Evolutionary conservation across 83 land plant genomes (phyloP).

Genomic region (Thuja plicata): DNA sequence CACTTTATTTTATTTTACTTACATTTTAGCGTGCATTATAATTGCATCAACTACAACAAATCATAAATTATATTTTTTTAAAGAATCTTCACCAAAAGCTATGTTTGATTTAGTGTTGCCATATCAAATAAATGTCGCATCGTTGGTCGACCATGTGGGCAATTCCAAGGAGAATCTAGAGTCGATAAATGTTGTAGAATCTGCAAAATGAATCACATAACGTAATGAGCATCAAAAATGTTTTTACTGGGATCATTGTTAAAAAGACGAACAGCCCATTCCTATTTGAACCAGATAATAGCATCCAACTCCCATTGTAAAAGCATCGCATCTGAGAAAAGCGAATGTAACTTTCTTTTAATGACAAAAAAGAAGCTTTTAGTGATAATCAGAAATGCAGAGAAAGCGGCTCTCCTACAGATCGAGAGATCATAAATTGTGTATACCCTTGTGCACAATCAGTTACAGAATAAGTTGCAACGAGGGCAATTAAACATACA

Average conservation of each 20-base stretch:
- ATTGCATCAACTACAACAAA: not conserved
- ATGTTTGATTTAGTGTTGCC: constrained; percentile 22
- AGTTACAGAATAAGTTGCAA: too few species aligned
- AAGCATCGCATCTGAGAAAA: not conserved
- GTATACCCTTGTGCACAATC: too few species aligned
- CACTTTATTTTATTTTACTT: not conserved
- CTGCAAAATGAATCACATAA: constrained; percentile 32
- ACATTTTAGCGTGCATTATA: not conserved
- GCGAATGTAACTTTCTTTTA: not conserved
- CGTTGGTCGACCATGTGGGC: constrained; percentile 98
- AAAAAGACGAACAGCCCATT: not conserved
- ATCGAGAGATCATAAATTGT: too few species aligned
- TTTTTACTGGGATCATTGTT: not conserved
- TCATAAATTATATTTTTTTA: not conserved
- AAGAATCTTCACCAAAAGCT: not conserved
- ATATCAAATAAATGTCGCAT: constrained; percentile 92
- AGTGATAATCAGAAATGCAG: too few species aligned
- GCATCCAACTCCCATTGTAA: not conserved
- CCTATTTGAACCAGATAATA: not conserved
- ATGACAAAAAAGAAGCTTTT: too few species aligned
- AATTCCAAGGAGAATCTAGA: constrained; percentile 97
- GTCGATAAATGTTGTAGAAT: constrained; percentile 68
- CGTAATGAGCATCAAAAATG: not conserved
- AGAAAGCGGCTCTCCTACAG: too few species aligned
- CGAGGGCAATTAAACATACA: too few species aligned